A percentile compares a stretch with the other conserved stretches of the same genome.
phyloP scores from a whole-genome alignment of 768 basidiomycete genomes.

The Russula ochroleuca region DNA sequence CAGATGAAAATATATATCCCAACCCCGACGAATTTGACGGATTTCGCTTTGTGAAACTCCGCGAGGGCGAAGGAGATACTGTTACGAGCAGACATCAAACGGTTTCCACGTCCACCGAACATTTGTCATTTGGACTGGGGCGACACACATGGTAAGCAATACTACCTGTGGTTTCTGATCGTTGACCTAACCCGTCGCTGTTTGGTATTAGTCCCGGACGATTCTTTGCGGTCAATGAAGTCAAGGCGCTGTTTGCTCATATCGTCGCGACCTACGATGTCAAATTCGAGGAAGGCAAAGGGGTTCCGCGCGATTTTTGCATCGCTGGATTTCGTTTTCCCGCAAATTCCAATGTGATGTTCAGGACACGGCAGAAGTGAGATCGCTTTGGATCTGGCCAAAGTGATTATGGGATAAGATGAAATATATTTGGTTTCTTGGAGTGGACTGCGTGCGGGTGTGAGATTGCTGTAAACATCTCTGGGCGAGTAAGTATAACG shows the following conservation, averaged over 20 bases:
- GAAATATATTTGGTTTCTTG: no score
- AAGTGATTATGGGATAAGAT: no score
- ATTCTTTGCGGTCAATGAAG: background rate
- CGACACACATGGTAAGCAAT: background rate
- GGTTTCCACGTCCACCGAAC: background rate
- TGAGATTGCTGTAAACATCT: no score
- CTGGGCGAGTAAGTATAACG: no score
- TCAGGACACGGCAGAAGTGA: no score
- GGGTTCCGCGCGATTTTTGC: background rate
- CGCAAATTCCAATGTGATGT: no score
- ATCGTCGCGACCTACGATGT: background rate
- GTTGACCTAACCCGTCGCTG: background rate
- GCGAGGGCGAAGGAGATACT: constrained; percentile 23
- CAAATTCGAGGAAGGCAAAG: background rate
- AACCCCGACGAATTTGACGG: constrained; percentile 41
- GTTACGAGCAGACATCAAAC: no score
- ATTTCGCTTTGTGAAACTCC: constrained; percentile 30
- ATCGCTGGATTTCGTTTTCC: background rate
- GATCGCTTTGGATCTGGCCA: no score
- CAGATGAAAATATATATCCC: constrained; percentile 41
- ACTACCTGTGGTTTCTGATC: no score
- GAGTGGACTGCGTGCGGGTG: no score
- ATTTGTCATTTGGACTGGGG: background rate
- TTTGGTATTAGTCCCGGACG: background rate
- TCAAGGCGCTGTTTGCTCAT: background rate